A percentile compares a stretch with the other conserved stretches of the same genome.
These are phyloP conservation scores for Candida pseudoviswanathii DNA, from an alignment of 1,139 yeast genomes.

Conservation along the genomic window DNA sequence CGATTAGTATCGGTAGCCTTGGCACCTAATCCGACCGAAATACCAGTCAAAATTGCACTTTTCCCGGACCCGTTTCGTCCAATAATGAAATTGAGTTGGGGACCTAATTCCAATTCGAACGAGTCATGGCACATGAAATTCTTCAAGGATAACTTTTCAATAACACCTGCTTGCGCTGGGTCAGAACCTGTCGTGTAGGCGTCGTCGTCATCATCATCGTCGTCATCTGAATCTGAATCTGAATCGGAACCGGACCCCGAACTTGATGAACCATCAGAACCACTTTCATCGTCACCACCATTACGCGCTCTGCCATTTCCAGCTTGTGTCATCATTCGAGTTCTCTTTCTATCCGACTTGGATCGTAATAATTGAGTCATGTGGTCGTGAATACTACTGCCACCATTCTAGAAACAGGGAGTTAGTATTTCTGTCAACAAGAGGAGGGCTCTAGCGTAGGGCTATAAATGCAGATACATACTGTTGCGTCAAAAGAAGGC, in stretches of 20 bases:
- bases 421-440: background rate
- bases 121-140: slow-evolving; percentile 87
- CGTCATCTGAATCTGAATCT: slow-evolving; percentile 8
- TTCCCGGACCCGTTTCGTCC: slow-evolving; percentile 98
- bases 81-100: slow-evolving; percentile 83
- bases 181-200: background rate
- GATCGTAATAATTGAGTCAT: slow-evolving; percentile 2
- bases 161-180: slow-evolving; percentile 55
- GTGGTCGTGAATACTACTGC: background rate
- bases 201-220: slow-evolving; percentile 9
- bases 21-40: slow-evolving; percentile 91
- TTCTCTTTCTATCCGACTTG: background rate
- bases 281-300: background rate
- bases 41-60: slow-evolving; percentile 88
- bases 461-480: background rate
- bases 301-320: background rate
- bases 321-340: slow-evolving; percentile 3
- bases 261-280: background rate
- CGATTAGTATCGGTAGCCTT: slow-evolving; percentile 89
- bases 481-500: background rate
- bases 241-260: background rate
- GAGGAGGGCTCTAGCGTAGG: no score
- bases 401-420: slow-evolving; percentile 1
- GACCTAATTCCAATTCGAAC: slow-evolving; percentile 76
- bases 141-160: slow-evolving; percentile 56